Evolutionary conservation across 2,329 filamentous ascomycete species (phyloP), one percentile per base, ranked within the genome.

Genomic region (Pseudopyrenochaeta lycopersici): DNA sequence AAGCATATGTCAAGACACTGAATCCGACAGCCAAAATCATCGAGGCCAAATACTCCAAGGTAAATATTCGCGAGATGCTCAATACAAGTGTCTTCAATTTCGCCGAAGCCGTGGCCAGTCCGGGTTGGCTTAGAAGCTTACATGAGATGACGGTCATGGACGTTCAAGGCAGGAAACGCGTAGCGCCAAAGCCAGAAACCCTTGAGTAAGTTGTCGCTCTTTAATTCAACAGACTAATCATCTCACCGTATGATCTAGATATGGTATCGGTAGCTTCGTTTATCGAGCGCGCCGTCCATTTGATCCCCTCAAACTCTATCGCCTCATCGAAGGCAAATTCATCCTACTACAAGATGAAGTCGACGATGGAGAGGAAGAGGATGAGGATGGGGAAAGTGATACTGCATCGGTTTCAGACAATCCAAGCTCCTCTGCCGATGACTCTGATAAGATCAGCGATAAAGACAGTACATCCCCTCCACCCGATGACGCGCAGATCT

Each of bases 211-310:
- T 70, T 29, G 21, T 10, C 14, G 7, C 7, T 36, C n/a, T 17
- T 1, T 3, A 17, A n/a, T 9, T 36, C n/a, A 17, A n/a, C 12
- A 15, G 12, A 15, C 9, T 33, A 5, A 5, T n/a, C 7, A 15
- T n/a, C 33, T 36, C 2, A 36, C 12, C 4, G 7, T 15, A 17
- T 4, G 3, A 17, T 38, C 23, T 40, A 81, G 78, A 58, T 90
- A 90, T 66, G 87, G 87, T 7, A 88, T 91, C 10, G 83, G 85
- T 31, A 91, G 85, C 67, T 90, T 90, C 60, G 85, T 91, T 11
- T 91, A 91, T 68, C 79, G 81, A 1, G 83, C 85, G 0, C 79
- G 84, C 4, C 67, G 74, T 4, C 77, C 77, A 0, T 79, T 80
- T 46, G 72, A 79, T 38, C 77, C 77, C 4, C 60, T 74, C 30